Evolutionary conservation across 2,329 filamentous ascomycete species (phyloP).

Genomic region (Epichloe scottii): DNA sequence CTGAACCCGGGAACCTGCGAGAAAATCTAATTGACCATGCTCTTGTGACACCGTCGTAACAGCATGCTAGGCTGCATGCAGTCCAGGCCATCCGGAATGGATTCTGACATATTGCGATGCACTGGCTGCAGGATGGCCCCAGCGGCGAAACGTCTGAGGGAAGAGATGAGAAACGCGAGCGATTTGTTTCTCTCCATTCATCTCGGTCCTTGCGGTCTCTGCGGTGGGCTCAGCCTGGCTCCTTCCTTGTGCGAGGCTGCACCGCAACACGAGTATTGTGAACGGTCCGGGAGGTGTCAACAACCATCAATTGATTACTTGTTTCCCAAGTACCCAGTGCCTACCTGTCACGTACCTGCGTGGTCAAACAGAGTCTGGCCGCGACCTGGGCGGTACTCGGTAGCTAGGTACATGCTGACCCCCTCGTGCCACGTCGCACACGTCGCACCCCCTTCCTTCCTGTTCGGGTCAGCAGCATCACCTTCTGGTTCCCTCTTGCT

Average conservation of each 20-base stretch:
- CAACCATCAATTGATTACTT: too few species aligned
- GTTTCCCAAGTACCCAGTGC: too few species aligned
- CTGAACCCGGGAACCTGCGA: not conserved
- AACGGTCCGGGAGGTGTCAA: too few species aligned
- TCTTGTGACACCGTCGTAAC: not conserved
- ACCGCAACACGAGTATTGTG: not conserved
- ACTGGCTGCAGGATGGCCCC: not conserved
- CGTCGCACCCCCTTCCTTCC: slow-evolving; percentile 2
- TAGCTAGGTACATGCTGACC: too few species aligned
- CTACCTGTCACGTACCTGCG: too few species aligned
- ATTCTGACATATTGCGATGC: too few species aligned
- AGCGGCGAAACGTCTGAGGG: not conserved
- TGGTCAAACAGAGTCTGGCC: too few species aligned
- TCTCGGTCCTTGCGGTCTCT: not conserved
- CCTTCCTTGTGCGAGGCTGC: not conserved
- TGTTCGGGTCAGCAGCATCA: not conserved
- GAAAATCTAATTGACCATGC: not conserved
- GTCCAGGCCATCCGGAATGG: too few species aligned
- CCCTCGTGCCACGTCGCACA: not conserved
- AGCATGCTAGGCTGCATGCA: too few species aligned
- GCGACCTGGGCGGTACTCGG: too few species aligned
- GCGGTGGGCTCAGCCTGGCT: not conserved
- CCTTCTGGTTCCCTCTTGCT: not conserved
- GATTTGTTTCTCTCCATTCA: not conserved
- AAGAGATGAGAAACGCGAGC: not conserved